Evolutionary conservation across 2,329 filamentous ascomycete genomes (phyloP), one percentile per base, ranked within the genome.

Genomic region (Tolypocladium cylindrosporum): DNA sequence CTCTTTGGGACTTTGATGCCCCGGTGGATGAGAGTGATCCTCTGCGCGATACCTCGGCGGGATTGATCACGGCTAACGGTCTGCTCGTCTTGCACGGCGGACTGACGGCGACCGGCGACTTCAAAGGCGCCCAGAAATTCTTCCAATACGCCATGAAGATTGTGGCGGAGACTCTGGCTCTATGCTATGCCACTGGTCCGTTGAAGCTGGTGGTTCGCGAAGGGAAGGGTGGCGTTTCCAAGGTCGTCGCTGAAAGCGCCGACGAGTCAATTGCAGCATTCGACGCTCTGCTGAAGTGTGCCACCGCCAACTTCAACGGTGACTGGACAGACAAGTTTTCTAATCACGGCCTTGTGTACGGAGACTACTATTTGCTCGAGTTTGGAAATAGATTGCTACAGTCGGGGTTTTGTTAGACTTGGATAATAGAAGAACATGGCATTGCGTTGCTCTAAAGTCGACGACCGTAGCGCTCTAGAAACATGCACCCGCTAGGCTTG

Each of bases 361-460:
- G 75, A 3, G 76, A 79, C 61, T 80, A 79, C 59, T 79, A 74
- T 60, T 62, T 79, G 52, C 60, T 79, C 6, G 75, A 77, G 58
- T 77, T 66, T 34, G 76, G 76, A 3, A 80, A 80, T 55, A 72
- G 74, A 53, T 61, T 80, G n/a, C 58, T 80, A 45, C 62, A 67
- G 41, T 69, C 75, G 68, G 69, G 70, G 39, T 13, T 48, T 21
- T 48, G 43, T 19, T 48, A 24, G n/a, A 36, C 9, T 36, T 11
- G 11, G 36, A 36, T 1, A 36, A 36, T 11, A 11, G 36, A 36
- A 36, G 36, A 36, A 9, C 1, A 11, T 36, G 36, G 9, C 34
- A 36, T 36, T 36, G 36, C 36, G 10, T 11, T 11, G 36, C 10
- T 36, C 9, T 36, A 36, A 11, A 36, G 9, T 36, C 36, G 36